Evolutionary conservation across 176 grass and related monocot genomes (phyloP), one percentile per base, ranked within the genome.

Genomic region (Triticum aestivum): DNA sequence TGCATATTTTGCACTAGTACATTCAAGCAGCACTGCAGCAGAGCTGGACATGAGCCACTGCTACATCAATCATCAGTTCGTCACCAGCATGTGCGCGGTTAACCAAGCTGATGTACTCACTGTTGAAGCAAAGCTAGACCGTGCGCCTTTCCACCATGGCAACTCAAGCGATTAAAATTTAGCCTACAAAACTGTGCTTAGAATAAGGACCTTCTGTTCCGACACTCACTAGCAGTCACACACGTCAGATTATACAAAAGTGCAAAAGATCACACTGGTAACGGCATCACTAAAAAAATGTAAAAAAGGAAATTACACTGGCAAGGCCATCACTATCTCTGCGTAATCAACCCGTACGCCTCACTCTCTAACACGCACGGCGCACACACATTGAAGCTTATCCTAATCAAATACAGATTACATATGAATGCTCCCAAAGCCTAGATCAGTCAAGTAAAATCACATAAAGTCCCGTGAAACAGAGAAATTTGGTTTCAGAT

Each of bases 131-230:
- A 88, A 64, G 54, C 18, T 81, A 49, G 77, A 81, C 77, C 38
- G 2, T 6, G 2, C 54, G 69, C 82, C 27, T 78, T 88, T 85
- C 76, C 33, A 77, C 71, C 33, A 2, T 85, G 86, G 82, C 86
- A 78, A 73, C 86, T 91, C 41, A 15, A 5, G 32, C 54, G 26
- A 85, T 73, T 88, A 82, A 85, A 91, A 72, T 82, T 91, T 78
- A 35, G 41, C 35, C 41, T 23, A 65, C 70, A 71, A 42, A 42
- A 65, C 9, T 82, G 71, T 73, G 20, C 32, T 27, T 65, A 44
- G 64, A 85, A 82, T 82, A 73, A 79, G 72, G 34, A 88, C 6
- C 18, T 85, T 88, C 78, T 68, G 9, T 41, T 69, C 37, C 17
- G 69, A 56, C 51, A 85, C 52, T 56, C 24, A 9, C 72, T 72